Evolutionary conservation across 2,329 filamentous ascomycete genomes (phyloP).

Genomic region (Sporothrix mexicana): DNA sequence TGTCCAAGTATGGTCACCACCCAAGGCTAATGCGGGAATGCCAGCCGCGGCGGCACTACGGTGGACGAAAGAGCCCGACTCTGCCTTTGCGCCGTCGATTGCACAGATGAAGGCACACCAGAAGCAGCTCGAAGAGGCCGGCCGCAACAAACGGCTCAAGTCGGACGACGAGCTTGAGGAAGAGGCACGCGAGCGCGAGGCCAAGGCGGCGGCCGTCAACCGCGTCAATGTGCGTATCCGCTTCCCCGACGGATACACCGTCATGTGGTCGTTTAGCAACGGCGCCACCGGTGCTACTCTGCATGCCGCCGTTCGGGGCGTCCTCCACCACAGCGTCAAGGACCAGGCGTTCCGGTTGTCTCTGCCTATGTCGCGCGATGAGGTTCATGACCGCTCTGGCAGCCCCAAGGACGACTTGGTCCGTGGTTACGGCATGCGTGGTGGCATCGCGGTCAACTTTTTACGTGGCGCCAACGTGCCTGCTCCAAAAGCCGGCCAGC

Average conservation of each 20-base stretch:
- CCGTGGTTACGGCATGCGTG: conserved; percentile 70
- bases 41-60: conserved; percentile 69
- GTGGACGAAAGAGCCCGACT: conserved; percentile 57
- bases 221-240: conserved; percentile 78
- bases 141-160: conserved; percentile 76
- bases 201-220: conserved; percentile 68
- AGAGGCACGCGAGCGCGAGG: conserved; percentile 68
- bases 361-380: conserved; percentile 61
- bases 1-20: conserved; percentile 78
- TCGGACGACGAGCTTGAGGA: conserved; percentile 83
- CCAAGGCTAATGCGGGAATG: conserved; percentile 63
- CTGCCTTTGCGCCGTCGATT: conserved; percentile 77
- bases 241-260: conserved; percentile 83
- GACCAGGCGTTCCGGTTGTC: conserved; percentile 74
- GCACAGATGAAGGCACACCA: conserved; percentile 79
- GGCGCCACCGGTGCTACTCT: conserved; percentile 72
- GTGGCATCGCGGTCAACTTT: conserved; percentile 76
- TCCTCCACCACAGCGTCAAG: conserved; percentile 68
- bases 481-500: conserved; percentile 55
- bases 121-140: conserved; percentile 63
- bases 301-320: conserved; percentile 73
- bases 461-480: conserved; percentile 72
- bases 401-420: conserved; percentile 65
- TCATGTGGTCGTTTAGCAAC: conserved; percentile 73
- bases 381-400: conserved; percentile 55